These are phyloP conservation scores for Wolfiporia cocos DNA, from an alignment of 1,284 basidiomycete genomes.

Conservation along the genomic window DNA sequence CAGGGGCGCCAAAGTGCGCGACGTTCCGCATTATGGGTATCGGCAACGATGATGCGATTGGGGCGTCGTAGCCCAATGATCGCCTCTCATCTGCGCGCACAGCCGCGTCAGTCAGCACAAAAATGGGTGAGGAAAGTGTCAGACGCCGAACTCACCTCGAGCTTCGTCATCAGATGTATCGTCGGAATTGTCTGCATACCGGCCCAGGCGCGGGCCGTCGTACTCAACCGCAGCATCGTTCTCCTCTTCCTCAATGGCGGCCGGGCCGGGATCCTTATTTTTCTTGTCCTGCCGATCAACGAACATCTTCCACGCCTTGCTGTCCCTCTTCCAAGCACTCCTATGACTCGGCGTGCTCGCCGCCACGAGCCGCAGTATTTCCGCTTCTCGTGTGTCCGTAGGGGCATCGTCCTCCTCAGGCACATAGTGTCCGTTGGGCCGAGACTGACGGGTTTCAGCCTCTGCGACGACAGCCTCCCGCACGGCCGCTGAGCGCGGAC, in stretches of 20 bases:
- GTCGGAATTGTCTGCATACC: slow-evolving; percentile 7
- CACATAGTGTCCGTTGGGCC: not conserved
- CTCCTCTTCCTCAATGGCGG: slow-evolving; percentile 43
- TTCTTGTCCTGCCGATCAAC: slow-evolving; percentile 36
- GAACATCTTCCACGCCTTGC: slow-evolving; percentile 60
- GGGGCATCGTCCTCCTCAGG: slow-evolving; percentile 9
- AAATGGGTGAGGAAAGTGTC: not conserved
- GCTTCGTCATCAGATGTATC: slow-evolving; percentile 13
- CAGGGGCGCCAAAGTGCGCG: slow-evolving; percentile 36
- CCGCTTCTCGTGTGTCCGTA: slow-evolving; percentile 42
- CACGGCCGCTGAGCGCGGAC: slow-evolving; percentile 14
- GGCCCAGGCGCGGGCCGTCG: slow-evolving; percentile 4
- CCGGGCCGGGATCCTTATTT: slow-evolving; percentile 25
- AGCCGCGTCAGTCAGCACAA: not conserved
- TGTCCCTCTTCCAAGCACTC: slow-evolving; percentile 58
- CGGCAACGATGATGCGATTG: slow-evolving; percentile 51
- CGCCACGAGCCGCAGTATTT: slow-evolving; percentile 55
- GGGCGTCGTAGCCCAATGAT: slow-evolving; percentile 7
- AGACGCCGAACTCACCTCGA: slow-evolving; percentile 14
- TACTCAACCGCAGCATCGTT: slow-evolving; percentile 6
- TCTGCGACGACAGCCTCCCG: slow-evolving; percentile 15
- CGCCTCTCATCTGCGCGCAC: slow-evolving; percentile 11
- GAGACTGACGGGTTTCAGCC: slow-evolving; percentile 5
- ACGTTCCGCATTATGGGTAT: slow-evolving; percentile 41
- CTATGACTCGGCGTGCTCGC: slow-evolving; percentile 67